Conservation (phyloP, 805 yeast genomes). For the Aciculoconidium aculeatum region DNA sequence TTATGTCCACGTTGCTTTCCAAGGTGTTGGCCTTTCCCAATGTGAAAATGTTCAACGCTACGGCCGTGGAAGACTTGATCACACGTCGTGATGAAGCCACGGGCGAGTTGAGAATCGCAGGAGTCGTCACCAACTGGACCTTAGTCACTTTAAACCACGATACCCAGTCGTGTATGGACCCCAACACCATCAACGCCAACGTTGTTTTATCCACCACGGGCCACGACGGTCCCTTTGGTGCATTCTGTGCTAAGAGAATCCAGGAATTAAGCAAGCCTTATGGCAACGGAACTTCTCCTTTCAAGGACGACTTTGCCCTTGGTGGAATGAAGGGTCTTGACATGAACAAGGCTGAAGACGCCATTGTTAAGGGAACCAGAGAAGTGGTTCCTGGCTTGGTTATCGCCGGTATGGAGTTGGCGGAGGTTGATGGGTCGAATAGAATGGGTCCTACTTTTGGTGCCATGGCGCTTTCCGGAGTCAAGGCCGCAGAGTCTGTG, state of each 20-base stretch:
- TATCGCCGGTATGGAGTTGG: conserved; percentile 73
- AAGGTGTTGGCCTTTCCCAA: conserved; percentile 68
- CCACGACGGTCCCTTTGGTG: conserved; percentile 82
- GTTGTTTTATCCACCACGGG: conserved; percentile 71
- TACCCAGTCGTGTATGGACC: conserved; percentile 77
- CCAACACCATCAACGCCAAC: conserved; percentile 63
- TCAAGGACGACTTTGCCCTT: conserved; percentile 27
- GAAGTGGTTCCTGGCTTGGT: conserved; percentile 62
- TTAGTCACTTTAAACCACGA: conserved; percentile 71
- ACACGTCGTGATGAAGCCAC: conserved; percentile 55
- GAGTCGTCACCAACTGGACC: conserved; percentile 83
- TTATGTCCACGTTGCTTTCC: conserved; percentile 65
- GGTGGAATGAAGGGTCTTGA: conserved; percentile 75
- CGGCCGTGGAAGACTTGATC: conserved; percentile 74
- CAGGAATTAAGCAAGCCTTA: conserved; percentile 35
- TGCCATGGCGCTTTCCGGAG: conserved; percentile 75
- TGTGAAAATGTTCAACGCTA: conserved; percentile 72
- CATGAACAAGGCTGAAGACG: conserved; percentile 74
- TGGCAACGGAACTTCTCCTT: conserved; percentile 34
- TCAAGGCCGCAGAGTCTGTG: conserved; percentile 64
- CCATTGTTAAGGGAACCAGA: conserved; percentile 63
- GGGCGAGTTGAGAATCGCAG: conserved; percentile 62
- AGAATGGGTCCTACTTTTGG: conserved; percentile 86
- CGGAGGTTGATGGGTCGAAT: conserved; percentile 71
- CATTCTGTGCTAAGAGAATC: conserved; percentile 66